Base-by-base conservation (phyloP, 129 eudicot genomes). In the Flaveria trinervia region DNA sequence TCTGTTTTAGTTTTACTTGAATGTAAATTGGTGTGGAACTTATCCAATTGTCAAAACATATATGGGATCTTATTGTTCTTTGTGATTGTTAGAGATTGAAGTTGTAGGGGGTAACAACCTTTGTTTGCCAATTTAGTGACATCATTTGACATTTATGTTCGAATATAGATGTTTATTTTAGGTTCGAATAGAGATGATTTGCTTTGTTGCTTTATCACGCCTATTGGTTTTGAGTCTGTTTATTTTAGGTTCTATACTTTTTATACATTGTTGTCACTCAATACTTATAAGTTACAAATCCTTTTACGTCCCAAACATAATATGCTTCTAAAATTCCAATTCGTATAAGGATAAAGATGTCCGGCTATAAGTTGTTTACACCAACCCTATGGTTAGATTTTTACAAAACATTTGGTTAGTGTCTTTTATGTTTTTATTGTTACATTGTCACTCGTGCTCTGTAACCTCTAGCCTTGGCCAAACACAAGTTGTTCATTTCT, bases 11-110 rank as follows among this genome's bases (percentile, higher is more conserved):
- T 54, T 54, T 61, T 57, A 68, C 65, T 80, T 73, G 17, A 56
- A 59, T 80, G 84, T 74, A 74, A 49, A 74, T 73, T 80, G 84
- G 84, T 67, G 80, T 80, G 84, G 46, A 66, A 74, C 80, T 55
- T 80, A 30, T 67, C 80, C 84, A 73, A 80, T 51, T 74, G 76
- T 80, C 18, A 41, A 66, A 36, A 80, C 70, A 44, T 55, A 62
- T 43, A 66, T 73, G 50, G 46, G 49, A 74, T 46, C 59, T 65
- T 65, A 11, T 16, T 79, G 69, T 49, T 71, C 10, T 59, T 59
- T 79, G 66, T 61, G 17, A 26, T 59, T 59, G 36, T 59, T 10
- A 22, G 16, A 22, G 65, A 28, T 57, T 22, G 65, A 22, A 55
- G 67, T 61, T 61, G 41, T 14, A 61, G 67, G 67, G 25, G 67